Base-by-base conservation (phyloP, 1,284 basidiomycete species). In the Ceratobasidium theobromae region DNA sequence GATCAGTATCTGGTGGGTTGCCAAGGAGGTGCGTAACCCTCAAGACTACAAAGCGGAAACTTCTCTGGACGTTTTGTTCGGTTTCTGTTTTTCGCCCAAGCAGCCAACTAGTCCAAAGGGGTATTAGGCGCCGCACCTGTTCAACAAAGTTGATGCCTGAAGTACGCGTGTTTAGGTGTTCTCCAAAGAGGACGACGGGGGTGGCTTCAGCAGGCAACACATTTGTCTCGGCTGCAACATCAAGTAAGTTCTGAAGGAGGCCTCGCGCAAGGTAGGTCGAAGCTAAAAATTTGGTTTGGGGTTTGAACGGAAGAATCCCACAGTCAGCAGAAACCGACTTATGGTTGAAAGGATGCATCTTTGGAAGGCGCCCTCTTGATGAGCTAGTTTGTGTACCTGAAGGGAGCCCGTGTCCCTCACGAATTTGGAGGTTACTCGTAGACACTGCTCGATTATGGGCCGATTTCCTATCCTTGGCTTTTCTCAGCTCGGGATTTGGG, bases 211-310 rank as follows among this genome's bases (percentile, higher is more conserved):
- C 12, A 28, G 23, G 46, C 32, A 21, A 14, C 4, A 23, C 27
- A 11, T 62, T 25, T 14, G 46, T 9, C 4, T 45, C 32, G 21
- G 33, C 8, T 2, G 33, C 57, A n/a, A 51, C 46, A 41, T 49
- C 33, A 23, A 62, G 25, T 8, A 62, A 45, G 33, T 62, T 51
- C 25, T 62, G 57, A 4, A 62, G 46, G 46, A 48, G 28, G 18
- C 57, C 57, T 28, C 57, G 57, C 27, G 45, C 57, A 25, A 62
- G 30, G 32, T 62, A 62, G n/a, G 30, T 40, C n/a, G 57, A 62
- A 38, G 46, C 32, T n/a, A 33, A 35, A 33, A 62, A 62, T 18
- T 62, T 62, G 32, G 23, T 23, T 16, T 62, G 57, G 3, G 43
- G 45, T 38, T 21, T 30, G 27, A 62, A 62, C 16, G 57, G 57